Evolutionary conservation across 202 grass and related monocot genomes (phyloP).

Genomic region (Panicum hallii): DNA sequence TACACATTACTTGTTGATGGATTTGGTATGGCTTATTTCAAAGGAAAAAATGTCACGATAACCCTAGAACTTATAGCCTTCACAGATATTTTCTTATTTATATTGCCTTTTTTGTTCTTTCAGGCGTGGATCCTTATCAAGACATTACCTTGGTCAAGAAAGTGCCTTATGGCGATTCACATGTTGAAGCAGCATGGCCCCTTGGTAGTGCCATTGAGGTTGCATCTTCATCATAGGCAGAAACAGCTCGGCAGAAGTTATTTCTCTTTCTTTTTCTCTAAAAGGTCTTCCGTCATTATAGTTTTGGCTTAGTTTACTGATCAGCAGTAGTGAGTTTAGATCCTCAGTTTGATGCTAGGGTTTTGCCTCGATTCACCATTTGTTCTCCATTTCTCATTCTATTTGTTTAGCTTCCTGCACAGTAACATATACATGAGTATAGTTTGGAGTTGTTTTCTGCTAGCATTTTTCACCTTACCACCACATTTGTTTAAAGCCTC

Average conservation of each 20-base stretch:
- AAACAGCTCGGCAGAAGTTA: constrained; percentile 44
- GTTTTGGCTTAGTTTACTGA: constrained; percentile 60
- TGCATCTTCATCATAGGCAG: constrained; percentile 74
- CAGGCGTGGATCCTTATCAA: constrained; percentile 86
- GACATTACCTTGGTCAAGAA: constrained; percentile 97
- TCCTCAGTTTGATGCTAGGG: constrained; percentile 47
- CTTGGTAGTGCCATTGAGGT: constrained; percentile 96
- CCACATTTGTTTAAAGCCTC: constrained; percentile 22
- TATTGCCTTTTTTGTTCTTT: constrained; percentile 25
- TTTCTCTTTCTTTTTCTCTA: neutral
- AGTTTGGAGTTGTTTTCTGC: constrained; percentile 39
- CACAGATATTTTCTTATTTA: constrained; percentile 17
- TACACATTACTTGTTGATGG: constrained; percentile 95
- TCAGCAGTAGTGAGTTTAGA: constrained; percentile 53
- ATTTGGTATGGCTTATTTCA: constrained; percentile 66
- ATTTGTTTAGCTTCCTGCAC: constrained; percentile 66
- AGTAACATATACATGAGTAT: constrained; percentile 56
- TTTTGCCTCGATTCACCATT: constrained; percentile 57
- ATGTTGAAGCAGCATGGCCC: constrained; percentile 94
- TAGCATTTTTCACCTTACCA: neutral
- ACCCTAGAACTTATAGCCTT: constrained; percentile 11
- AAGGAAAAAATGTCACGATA: constrained; percentile 12
- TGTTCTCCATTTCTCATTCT: constrained; percentile 60
- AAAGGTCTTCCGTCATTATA: constrained; percentile 44
- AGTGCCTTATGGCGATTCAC: constrained; percentile 71